Percentiles rank a stretch among this genome's conserved stretches.
Conservation (phyloP, 345 rosid genomes). For the Hibiscus tridactylites region DNA sequence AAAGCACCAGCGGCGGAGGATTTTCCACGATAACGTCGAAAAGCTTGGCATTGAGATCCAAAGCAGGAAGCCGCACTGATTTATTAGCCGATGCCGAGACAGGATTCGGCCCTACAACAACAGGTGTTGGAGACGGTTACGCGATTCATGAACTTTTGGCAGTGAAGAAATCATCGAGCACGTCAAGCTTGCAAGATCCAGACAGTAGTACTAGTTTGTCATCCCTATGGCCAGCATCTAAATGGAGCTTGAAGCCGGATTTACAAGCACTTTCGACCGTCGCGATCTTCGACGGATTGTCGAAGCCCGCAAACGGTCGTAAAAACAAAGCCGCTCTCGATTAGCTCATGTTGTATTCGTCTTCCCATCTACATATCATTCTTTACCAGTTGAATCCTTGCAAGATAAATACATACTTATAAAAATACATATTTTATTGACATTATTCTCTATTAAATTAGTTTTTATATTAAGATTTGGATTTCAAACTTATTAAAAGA, state of each 20-base stretch:
- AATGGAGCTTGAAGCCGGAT: slow-evolving; percentile 58
- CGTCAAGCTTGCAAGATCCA: slow-evolving; percentile 59
- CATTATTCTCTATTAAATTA: too few species aligned
- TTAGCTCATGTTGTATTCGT: slow-evolving; percentile 14
- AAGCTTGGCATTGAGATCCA: slow-evolving; percentile 33
- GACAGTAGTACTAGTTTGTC: slow-evolving; percentile 25
- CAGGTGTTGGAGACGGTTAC: slow-evolving; percentile 23
- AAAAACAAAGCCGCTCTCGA: slow-evolving; percentile 72
- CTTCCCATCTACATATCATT: neutral
- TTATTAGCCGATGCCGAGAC: slow-evolving; percentile 29
- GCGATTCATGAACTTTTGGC: slow-evolving; percentile 26
- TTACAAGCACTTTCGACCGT: slow-evolving; percentile 40
- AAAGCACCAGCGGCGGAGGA: slow-evolving; percentile 31
- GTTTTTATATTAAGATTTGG: too few species aligned
- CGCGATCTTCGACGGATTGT: slow-evolving; percentile 61
- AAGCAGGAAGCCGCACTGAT: slow-evolving; percentile 38
- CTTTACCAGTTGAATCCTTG: neutral
- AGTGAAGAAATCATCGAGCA: slow-evolving; percentile 76
- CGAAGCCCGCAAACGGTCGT: slow-evolving; percentile 51
- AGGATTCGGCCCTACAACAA: slow-evolving; percentile 16
- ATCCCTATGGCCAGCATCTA: slow-evolving; percentile 40
- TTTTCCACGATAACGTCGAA: slow-evolving; percentile 39
- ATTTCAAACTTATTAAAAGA: too few species aligned
- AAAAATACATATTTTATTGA: too few species aligned
- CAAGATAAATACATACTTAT: too few species aligned